A percentile compares a stretch with the other conserved stretches of the same genome.
phyloP scores from a whole-genome alignment of 345 rosid genomes.

The Hypericum perforatum region DNA sequence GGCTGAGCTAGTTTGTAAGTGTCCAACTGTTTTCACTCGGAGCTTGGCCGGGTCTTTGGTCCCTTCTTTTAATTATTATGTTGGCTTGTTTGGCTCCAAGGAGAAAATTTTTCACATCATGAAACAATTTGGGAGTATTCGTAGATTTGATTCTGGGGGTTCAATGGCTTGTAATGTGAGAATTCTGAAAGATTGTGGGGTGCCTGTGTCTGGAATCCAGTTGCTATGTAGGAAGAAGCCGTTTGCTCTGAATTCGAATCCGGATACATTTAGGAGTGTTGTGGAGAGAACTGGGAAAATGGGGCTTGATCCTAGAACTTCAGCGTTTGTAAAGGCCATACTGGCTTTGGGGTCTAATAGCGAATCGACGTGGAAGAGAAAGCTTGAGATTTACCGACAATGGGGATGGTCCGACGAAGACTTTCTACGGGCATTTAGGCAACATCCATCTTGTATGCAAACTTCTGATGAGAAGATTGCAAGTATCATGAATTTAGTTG shows the following conservation, averaged over 20 bases:
- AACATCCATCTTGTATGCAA: constrained; percentile 4
- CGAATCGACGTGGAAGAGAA: constrained; percentile 30
- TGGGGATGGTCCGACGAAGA: constrained; percentile 54
- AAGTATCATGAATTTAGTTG: constrained; percentile 14
- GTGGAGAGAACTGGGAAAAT: constrained; percentile 29
- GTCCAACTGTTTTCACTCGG: constrained; percentile 25
- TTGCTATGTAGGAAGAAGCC: background rate
- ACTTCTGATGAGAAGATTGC: constrained; percentile 14
- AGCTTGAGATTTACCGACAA: constrained; percentile 33
- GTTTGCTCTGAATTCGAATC: background rate
- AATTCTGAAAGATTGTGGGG: background rate
- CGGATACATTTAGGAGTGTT: background rate
- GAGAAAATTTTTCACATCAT: constrained; percentile 27
- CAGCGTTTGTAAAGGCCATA: constrained; percentile 36
- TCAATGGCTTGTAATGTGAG: background rate
- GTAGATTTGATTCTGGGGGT: background rate
- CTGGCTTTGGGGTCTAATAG: constrained; percentile 33
- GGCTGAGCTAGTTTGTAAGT: constrained; percentile 16
- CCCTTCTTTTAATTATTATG: constrained; percentile 32
- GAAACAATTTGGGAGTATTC: background rate
- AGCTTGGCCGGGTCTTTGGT: constrained; percentile 29
- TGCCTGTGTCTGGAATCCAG: background rate
- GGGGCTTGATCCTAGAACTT: constrained; percentile 39
- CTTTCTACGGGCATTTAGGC: constrained; percentile 13
- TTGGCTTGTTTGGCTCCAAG: constrained; percentile 19